Base-by-base conservation (phyloP, 495 filamentous ascomycete genomes). In the Hypoxylon rickii region DNA sequence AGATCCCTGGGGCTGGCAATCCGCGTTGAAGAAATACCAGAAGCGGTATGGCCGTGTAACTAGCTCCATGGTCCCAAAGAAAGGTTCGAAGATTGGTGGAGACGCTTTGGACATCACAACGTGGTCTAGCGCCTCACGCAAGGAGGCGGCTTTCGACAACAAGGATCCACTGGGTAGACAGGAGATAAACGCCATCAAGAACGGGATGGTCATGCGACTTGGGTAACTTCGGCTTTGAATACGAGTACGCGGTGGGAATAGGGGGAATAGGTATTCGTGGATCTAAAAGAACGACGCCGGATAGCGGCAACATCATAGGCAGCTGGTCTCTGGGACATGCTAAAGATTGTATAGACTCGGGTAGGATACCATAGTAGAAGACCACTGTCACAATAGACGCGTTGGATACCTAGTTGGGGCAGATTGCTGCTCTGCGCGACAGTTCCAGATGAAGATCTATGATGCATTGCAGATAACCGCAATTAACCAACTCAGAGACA, bases 91-190 rank as follows among this genome's bases (percentile, higher is more conserved):
- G 8, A 72, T 75, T 12, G 70, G 70, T 6, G 72, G 72, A 3
- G 72, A 75, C 43, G 13, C 24, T 2, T 38, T 71, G 12, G 72
- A 75, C 22, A 64, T 73, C 44, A 75, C 70, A 1, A 65, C 67
- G 1, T 69, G 64, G 70, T 43, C 58, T 10, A 53, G 63, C 20
- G 56, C 58, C 3, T 43, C 63, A 53, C 60, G 72, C 29, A 71
- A 69, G 58, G 46, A 3, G 29, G 43, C 43, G n/a, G 34, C 2
- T 18, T 72, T 61, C 41, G 21, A 61, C 7, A 44, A 56, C 1
- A 72, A 66, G 43, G 71, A 72, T 33, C 69, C 71, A 8, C 20
- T 73, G 2, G 39, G 39, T 11, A 63, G 57, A 58, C 52, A 49
- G 15, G 56, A 67, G 31, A 45, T 70, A 10, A 63, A 69, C 19